Percentiles rank a stretch among this genome's conserved stretches.
Conservation (phyloP, 805 yeast species). For the Cyberlindnera samutprakarnensis region DNA sequence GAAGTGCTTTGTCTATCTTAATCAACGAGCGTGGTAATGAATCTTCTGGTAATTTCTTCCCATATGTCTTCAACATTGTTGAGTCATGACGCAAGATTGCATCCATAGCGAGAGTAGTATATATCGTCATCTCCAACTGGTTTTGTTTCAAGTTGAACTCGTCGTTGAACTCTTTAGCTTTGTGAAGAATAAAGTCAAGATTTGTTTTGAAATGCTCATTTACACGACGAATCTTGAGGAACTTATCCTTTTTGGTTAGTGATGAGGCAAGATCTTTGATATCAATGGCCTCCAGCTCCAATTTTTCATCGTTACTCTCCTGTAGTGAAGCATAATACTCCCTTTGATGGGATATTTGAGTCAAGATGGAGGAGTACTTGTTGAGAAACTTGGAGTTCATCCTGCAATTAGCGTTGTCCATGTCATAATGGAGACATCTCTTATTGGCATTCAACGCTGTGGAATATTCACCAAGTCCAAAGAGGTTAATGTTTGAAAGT, state of each 20-base stretch:
- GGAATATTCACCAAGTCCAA: slow-evolving; percentile 45
- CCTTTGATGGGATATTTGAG: slow-evolving; percentile 32
- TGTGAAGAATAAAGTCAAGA: slow-evolving; percentile 12
- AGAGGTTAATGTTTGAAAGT: slow-evolving; percentile 35
- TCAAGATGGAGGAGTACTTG: slow-evolving; percentile 29
- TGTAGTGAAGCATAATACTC: slow-evolving; percentile 37
- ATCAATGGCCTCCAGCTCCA: slow-evolving; percentile 35
- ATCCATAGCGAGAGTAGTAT: slow-evolving; percentile 35
- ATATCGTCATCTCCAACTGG: slow-evolving; percentile 24
- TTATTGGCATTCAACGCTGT: slow-evolving; percentile 45
- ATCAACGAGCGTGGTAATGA: slow-evolving; percentile 25
- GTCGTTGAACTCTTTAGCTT: slow-evolving; percentile 14
- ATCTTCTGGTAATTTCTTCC: slow-evolving; percentile 17
- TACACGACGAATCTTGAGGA: slow-evolving; percentile 16
- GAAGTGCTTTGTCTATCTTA: slow-evolving; percentile 28
- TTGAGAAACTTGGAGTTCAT: slow-evolving; percentile 44
- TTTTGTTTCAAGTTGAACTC: slow-evolving; percentile 11
- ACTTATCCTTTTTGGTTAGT: slow-evolving; percentile 23
- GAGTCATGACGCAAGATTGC: slow-evolving; percentile 24
- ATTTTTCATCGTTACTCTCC: slow-evolving; percentile 28
- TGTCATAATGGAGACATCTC: slow-evolving; percentile 70
- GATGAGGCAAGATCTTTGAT: slow-evolving; percentile 30
- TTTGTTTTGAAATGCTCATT: slow-evolving; percentile 16
- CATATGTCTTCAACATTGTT: slow-evolving; percentile 21
- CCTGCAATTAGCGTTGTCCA: slow-evolving; percentile 60